Conservation (phyloP, 805 yeast species). For the Monosporozyma aquatica region DNA sequence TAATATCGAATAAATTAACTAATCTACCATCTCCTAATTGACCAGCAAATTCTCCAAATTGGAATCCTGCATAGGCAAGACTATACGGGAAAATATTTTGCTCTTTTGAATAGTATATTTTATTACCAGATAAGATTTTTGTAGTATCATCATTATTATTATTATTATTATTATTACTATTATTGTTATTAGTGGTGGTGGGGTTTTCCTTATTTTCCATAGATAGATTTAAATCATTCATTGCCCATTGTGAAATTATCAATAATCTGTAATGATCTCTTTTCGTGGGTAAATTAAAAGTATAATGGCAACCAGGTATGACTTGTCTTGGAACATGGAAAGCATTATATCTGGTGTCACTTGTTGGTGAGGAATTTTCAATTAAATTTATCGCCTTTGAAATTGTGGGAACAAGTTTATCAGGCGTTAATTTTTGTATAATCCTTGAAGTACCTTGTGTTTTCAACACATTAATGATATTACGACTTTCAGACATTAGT, state of each 20-base stretch:
- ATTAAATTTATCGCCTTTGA: constrained; percentile 22
- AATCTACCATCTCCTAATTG: constrained; percentile 96
- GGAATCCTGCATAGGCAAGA: constrained; percentile 92
- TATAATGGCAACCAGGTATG: constrained; percentile 53
- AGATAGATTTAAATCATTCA: constrained; percentile 49
- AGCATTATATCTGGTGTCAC: constrained; percentile 8
- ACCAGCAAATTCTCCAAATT: constrained; percentile 94
- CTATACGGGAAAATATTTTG: constrained; percentile 65
- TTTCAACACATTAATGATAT: constrained; percentile 14
- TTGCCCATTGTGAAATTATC: constrained; percentile 50
- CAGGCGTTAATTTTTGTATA: constrained; percentile 21
- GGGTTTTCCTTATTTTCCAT: constrained; percentile 13
- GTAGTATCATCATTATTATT: constrained; percentile 38
- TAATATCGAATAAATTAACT: constrained; percentile 64
- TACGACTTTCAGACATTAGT: background rate
- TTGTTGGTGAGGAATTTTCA: constrained; percentile 18
- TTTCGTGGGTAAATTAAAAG: constrained; percentile 62
- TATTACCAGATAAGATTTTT: constrained; percentile 53
- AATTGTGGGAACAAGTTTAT: constrained; percentile 26
- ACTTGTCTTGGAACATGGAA: constrained; percentile 43
- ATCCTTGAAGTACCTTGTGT: constrained; percentile 20
- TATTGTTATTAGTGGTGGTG: no score
- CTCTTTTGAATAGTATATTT: constrained; percentile 31
- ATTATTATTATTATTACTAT: no score
- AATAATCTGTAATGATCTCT: constrained; percentile 46